Evolutionary conservation across 208 protist species (phyloP), one percentile per base, ranked within the genome.

Genomic region (Leishmania mexicana): DNA sequence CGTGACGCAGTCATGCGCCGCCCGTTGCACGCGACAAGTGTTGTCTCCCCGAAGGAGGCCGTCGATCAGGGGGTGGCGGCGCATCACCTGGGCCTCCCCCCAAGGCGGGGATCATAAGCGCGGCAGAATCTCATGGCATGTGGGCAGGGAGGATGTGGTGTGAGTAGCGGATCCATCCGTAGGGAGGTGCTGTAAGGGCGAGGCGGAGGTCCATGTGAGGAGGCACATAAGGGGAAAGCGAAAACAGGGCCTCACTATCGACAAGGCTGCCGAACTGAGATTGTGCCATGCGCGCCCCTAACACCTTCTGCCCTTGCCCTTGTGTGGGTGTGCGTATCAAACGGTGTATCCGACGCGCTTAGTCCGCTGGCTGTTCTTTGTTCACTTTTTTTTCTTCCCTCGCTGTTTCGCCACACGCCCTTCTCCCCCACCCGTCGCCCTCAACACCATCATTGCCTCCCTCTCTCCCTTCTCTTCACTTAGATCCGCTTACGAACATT

Each of bases 1-100:
- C 28, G 64, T 54, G 21, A n/a, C 75, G 58, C 76, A 13, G 58
- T 49, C 8, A 6, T 45, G 8, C 54, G 28, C 13, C 76, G 68
- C 2, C 76, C 49, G 1, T 54, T 72, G 17, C 75, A 81, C 76
- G 76, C 76, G n/a, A 80, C 76, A 31, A 78, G 81, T 38, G 13
- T 78, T 7, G 71, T 80, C 58, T 80, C 76, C 11, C 42, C 49
- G 24, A 54, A 80, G 45, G 76, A 85, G 35, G 70, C 62, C 13
- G 60, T 11, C 5, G 76, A 80, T 40, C 38, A 53, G 31, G 53
- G 68, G 28, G 76, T 64, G 57, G 42, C 11, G 13, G 76, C 77
- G 81, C 81, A 2, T 31, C 76, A n/a, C 53, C 28, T 65, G 19
- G 67, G 81, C 28, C 45, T 80, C 54, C 67, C 67, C 28, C 75